A percentile compares a stretch with the other conserved stretches of the same genome.
phyloP scores from a whole-genome alignment of 2,329 filamentous ascomycete species.

The Aspergillus jensenii region DNA sequence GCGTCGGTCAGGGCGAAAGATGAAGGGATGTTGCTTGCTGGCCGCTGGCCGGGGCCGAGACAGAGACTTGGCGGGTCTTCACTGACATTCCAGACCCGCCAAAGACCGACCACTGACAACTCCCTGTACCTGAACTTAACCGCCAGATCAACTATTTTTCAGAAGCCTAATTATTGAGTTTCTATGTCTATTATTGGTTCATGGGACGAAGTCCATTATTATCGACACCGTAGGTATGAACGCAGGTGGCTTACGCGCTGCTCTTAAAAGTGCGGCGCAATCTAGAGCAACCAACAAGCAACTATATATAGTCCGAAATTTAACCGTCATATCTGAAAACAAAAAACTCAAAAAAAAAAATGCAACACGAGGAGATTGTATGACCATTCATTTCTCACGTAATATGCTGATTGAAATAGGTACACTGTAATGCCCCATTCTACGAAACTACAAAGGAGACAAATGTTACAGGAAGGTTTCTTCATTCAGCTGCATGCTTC shows the following conservation, averaged over 20 bases:
- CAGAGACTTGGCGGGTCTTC: slow-evolving; percentile 1
- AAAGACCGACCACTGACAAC: neutral
- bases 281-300: too few relatives aligned
- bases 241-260: neutral
- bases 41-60: neutral
- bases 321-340: too few relatives aligned
- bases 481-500: neutral
- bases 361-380: too few relatives aligned
- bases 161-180: neutral
- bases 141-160: neutral
- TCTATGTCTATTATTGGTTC: neutral
- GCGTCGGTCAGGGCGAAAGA: neutral
- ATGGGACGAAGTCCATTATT: neutral
- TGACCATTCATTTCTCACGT: too few relatives aligned
- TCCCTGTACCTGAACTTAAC: neutral
- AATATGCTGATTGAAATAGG: too few relatives aligned
- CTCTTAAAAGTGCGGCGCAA: neutral
- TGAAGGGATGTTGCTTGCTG: neutral
- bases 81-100: neutral
- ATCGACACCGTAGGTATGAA: too few relatives aligned
- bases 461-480: slow-evolving; percentile 3
- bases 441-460: neutral
- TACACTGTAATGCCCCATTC: neutral
- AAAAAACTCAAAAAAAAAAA: too few relatives aligned
- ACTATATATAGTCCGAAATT: too few relatives aligned